Evolutionary conservation across 352 stramenopile species (phyloP), one percentile per base, ranked within the genome.

Genomic region (Globisporangium ultimum): DNA sequence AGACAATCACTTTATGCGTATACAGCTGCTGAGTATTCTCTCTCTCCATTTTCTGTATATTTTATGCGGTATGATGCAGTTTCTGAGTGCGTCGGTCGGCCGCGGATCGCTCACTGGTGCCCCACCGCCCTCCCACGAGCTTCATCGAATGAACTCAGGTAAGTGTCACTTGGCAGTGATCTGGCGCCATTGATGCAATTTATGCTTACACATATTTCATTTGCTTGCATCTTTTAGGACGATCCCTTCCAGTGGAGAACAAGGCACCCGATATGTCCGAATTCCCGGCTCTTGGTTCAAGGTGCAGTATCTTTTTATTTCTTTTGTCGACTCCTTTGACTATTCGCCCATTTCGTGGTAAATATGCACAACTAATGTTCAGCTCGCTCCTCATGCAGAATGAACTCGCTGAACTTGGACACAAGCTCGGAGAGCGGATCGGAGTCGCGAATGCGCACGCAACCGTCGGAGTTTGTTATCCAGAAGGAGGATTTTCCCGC

Each of bases 401-500:
- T 87, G 78, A 71, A 73, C 34, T 80, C 82, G 13, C 63, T 87
- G 60, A 76, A 74, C 10, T 54, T 89, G 53, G 82, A 89, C 50
- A 54, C 73, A 32, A 73, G 64, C 21, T 66, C 48, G n/a, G 63
- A 67, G 9, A 55, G 60, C 8, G 61, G 28, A 36, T 36, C 28
- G 8, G 28, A 67, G 36, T 64, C 75, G 46, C 71, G 75, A 0
- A 67, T 75, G 58, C 72, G 78, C 2, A 66, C 72, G 9, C 78
- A 79, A 43, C 73, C 70, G 28, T 88, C 84, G 9, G 84, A 94
- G 63, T 94, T 94, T 73, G 74, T 88, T 32, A 92, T 94, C 53
- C 84, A 94, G 63, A 94, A 94, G 55, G 84, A 94, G 52, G 84
- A 94, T 36, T 94, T 94, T 53, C 84, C 84, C 12, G 84, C 84